Evolutionary conservation across 768 basidiomycete genomes (phyloP), one percentile per base, ranked within the genome.

Genomic region (Mycena floridula): DNA sequence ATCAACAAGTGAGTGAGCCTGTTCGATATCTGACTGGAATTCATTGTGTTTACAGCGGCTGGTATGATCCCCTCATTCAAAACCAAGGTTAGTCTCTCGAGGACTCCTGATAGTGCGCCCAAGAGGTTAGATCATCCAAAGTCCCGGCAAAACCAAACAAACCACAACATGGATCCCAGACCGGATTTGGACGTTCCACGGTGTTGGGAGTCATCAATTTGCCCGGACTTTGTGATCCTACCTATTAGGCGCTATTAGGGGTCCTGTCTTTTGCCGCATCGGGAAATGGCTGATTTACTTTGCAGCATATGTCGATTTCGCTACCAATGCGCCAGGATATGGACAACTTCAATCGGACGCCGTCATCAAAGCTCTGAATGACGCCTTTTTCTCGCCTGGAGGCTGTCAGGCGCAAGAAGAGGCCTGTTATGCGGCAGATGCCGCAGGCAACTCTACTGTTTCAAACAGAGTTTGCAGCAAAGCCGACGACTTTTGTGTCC

Each of bases 41-140:
- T 21, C 11, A 41, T 24, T 36, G 1, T 28, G 8, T 36, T 8
- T 5, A 23, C 37, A 83, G 82, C 49, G 81, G 80, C 28, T 82
- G 80, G 80, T 76, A 69, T 43, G 82, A 84, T 48, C 81, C 82
- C 1, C 62, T 82, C 24, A 68, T 82, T 32, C 82, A 84, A 50
- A 75, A 77, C 50, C 51, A 79, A 48, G 75, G n/a, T n/a, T n/a
- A n/a, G n/a, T n/a, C n/a, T n/a, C n/a, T n/a, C n/a, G n/a, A n/a
- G n/a, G n/a, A n/a, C n/a, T n/a, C n/a, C n/a, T n/a, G n/a, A n/a
- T n/a, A n/a, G n/a, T n/a, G n/a, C n/a, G n/a, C n/a, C n/a, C n/a
- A n/a, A n/a, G n/a, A n/a, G n/a, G n/a, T n/a, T n/a, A n/a, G n/a
- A n/a, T n/a, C n/a, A n/a, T n/a, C n/a, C n/a, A n/a, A n/a, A n/a